Conservation (phyloP, 164 flowering plant species). For the Annona cherimola region DNA sequence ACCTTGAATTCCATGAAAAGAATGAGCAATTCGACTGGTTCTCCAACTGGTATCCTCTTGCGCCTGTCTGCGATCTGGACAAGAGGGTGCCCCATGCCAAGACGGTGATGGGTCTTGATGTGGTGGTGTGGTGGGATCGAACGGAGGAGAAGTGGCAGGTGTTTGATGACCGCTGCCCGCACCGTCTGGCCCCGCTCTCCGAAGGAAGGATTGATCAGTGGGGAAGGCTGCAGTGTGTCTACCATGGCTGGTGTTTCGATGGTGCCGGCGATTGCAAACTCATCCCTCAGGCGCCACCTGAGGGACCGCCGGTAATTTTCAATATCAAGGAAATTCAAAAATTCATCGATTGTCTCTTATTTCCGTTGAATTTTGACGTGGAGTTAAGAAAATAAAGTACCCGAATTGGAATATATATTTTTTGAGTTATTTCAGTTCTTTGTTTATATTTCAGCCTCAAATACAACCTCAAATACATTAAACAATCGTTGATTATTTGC, state of each 20-base stretch:
- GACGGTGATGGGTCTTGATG: slow-evolving; percentile 73
- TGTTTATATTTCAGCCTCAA: too few relatives aligned
- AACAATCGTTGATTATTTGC: too few relatives aligned
- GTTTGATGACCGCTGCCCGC: slow-evolving; percentile 85
- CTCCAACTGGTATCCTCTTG: slow-evolving; percentile 71
- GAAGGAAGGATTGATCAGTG: slow-evolving; percentile 87
- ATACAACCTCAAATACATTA: too few relatives aligned
- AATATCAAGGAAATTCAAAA: not conserved
- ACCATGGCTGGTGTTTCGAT: slow-evolving; percentile 95
- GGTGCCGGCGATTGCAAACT: slow-evolving; percentile 83
- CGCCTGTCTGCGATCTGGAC: slow-evolving; percentile 77
- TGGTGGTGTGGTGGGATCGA: slow-evolving; percentile 95
- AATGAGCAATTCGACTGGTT: slow-evolving; percentile 72
- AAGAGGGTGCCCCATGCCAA: slow-evolving; percentile 78
- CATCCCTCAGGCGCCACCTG: slow-evolving; percentile 86
- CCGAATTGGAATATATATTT: not conserved
- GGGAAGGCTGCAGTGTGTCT: slow-evolving; percentile 93
- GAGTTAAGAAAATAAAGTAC: not conserved
- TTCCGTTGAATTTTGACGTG: not conserved
- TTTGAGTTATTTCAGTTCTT: not conserved
- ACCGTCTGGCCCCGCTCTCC: slow-evolving; percentile 84
- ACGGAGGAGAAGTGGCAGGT: slow-evolving; percentile 75
- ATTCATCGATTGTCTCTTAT: not conserved
- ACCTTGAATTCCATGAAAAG: slow-evolving; percentile 1
- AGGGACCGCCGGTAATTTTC: slow-evolving; percentile 68